These are phyloP conservation scores for Litchi chinensis DNA, from an alignment of 345 rosid genomes.

Conservation along the genomic window DNA sequence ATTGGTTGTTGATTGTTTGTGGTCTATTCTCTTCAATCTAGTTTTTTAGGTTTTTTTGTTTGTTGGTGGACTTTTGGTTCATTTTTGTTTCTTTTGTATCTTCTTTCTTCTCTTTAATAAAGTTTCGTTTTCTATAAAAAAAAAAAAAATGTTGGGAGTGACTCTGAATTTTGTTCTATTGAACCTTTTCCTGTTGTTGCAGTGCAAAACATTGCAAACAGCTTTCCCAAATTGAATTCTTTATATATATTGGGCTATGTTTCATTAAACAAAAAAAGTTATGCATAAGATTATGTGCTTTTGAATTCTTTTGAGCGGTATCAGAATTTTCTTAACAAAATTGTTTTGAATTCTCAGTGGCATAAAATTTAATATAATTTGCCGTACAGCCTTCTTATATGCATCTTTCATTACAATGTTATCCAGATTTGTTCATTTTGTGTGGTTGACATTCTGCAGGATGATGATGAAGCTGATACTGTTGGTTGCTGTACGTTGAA, in stretches of 20 bases:
- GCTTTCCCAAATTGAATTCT: background rate
- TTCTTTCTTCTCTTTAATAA: too few relatives aligned
- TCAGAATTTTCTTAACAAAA: background rate
- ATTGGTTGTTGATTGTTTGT: too few relatives aligned
- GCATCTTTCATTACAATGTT: background rate
- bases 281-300: background rate
- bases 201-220: background rate
- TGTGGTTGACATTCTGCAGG: conserved; percentile 55
- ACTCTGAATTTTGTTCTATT: background rate
- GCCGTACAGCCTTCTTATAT: background rate
- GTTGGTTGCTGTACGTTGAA: conserved; percentile 99
- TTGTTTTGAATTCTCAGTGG: background rate
- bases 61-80: too few relatives aligned
- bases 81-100: too few relatives aligned
- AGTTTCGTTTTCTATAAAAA: too few relatives aligned
- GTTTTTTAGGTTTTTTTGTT: too few relatives aligned
- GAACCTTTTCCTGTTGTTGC: background rate
- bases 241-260: background rate
- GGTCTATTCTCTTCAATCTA: too few relatives aligned
- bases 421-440: conserved; percentile 6
- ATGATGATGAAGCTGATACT: conserved; percentile 99
- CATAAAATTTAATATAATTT: background rate
- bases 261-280: background rate
- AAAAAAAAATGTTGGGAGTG: background rate
- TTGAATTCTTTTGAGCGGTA: background rate